Base-by-base conservation (phyloP, 257 asterid genomes). In the Cordia subcordata region DNA sequence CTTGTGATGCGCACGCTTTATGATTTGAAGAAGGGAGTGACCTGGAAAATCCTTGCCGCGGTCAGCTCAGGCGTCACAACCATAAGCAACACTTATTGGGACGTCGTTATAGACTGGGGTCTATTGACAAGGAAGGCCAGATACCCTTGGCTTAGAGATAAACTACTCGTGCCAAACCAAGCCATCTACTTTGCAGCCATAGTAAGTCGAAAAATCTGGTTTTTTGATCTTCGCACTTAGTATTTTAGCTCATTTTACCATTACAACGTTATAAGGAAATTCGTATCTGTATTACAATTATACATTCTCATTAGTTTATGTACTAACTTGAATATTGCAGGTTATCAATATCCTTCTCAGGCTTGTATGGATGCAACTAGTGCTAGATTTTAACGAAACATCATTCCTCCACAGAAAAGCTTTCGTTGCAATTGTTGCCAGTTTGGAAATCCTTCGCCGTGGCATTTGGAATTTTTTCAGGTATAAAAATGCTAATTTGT, bases 401-500 rank as follows among this genome's bases (percentile, higher is more conserved):
- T 64, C 74, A 8, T 53, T 82, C 53, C 53, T 83, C 56, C 84
- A 81, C 46, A 71, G 68, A 18, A 79, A 82, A 70, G 68, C 80
- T 6, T 65, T 72, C 71, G 57, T 54, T 38, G 54, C 79, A 4
- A 69, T 77, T 38, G 66, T 85, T 63, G 85, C 94, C 14, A 57
- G 70, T 66, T 62, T 85, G 11, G 94, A 85, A 76, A 82, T 85
- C 53, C 47, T 82, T 66, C 87, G 88, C 21, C 94, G 94, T 1
- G 84, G 94, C 27, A 19, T 85, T 13, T 85, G 94, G 94, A 85
- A 73, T 60, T 82, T 85, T 59, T 85, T 82, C 77, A 80, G 90
- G 94, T 72, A 56, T 37, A 35, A 18, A 38, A 38, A n/a, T n/a
- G n/a, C n/a, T n/a, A n/a, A n/a, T n/a, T n/a, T n/a, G n/a, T n/a